Percentiles rank a stretch among this genome's conserved stretches.
Evolutionary conservation across 2,329 filamentous ascomycete species (phyloP).

Genomic region (Geosmithia flava): DNA sequence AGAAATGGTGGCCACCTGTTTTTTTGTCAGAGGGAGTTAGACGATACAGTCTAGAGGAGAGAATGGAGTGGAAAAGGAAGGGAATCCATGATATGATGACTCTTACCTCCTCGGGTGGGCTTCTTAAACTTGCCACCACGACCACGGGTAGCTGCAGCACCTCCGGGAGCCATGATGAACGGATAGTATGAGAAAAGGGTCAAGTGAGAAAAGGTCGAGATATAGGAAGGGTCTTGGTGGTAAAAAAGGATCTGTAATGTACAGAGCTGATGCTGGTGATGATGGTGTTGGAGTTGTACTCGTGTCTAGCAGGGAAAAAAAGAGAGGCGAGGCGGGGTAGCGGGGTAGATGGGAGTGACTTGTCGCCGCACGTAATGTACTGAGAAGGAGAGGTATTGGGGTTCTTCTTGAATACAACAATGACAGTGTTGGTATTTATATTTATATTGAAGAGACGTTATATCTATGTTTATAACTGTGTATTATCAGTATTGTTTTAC

Average conservation of each 20-base stretch:
- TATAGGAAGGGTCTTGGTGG: background rate
- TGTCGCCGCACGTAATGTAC: background rate
- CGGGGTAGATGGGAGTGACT: slow-evolving; percentile 15
- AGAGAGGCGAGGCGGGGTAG: slow-evolving; percentile 19
- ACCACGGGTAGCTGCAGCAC: slow-evolving; percentile 48
- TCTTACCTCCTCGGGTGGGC: slow-evolving; percentile 75
- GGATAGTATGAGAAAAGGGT: background rate
- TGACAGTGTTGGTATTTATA: too few species aligned
- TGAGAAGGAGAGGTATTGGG: slow-evolving; percentile 2
- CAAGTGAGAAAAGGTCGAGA: background rate
- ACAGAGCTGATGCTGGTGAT: slow-evolving; percentile 4
- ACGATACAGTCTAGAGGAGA: slow-evolving; percentile 1
- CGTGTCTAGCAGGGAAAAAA: background rate
- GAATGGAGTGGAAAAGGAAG: background rate
- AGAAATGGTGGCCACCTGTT: slow-evolving; percentile 88
- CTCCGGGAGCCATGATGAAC: slow-evolving; percentile 31
- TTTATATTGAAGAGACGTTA: too few species aligned
- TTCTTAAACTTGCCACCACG: slow-evolving; percentile 93
- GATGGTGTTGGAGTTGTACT: slow-evolving; percentile 3
- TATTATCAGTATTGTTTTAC: too few species aligned
- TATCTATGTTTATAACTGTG: too few species aligned
- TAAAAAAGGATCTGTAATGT: slow-evolving; percentile 2
- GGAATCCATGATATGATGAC: background rate
- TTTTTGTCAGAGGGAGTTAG: background rate
- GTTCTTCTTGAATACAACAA: too few species aligned